phyloP scores from a whole-genome alignment of 257 asterid genomes.

The Solanum clarkiae region DNA sequence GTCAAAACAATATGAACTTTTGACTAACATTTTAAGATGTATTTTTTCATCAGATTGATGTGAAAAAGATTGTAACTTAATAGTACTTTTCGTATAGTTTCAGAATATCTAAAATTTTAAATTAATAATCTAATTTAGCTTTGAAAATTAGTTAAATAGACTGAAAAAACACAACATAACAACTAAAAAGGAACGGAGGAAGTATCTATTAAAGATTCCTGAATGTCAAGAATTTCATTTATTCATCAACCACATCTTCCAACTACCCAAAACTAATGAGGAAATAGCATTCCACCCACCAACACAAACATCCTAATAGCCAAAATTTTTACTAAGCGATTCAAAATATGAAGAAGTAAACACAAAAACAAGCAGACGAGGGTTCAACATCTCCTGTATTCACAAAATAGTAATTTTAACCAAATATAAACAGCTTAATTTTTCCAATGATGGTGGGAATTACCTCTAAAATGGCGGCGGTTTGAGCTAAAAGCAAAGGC shows the following conservation, averaged over 20 bases:
- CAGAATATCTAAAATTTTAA: too few species aligned
- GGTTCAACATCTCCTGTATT: not conserved
- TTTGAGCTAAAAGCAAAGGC: constrained; percentile 74
- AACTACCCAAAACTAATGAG: not conserved
- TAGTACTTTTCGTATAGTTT: too few species aligned
- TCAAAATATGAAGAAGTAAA: not conserved
- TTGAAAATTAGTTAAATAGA: not conserved
- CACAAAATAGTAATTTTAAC: not conserved
- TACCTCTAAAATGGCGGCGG: constrained; percentile 75
- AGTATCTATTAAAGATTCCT: too few species aligned
- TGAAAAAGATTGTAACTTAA: too few species aligned
- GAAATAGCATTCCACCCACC: not conserved
- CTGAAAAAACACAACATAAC: not conserved
- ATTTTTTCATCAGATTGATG: too few species aligned
- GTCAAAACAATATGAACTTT: too few species aligned
- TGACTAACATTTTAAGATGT: too few species aligned
- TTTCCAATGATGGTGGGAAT: not conserved
- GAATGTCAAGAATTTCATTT: not conserved
- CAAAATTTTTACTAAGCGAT: not conserved
- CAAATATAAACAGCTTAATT: not conserved
- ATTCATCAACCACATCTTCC: not conserved
- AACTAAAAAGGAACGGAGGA: too few species aligned
- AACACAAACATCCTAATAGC: not conserved
- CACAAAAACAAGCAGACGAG: accelerated
- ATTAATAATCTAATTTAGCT: too few species aligned